Evolutionary conservation across 495 filamentous ascomycete genomes (phyloP), one percentile per base, ranked within the genome.

Genomic region (Talaromyces proteolyticus): DNA sequence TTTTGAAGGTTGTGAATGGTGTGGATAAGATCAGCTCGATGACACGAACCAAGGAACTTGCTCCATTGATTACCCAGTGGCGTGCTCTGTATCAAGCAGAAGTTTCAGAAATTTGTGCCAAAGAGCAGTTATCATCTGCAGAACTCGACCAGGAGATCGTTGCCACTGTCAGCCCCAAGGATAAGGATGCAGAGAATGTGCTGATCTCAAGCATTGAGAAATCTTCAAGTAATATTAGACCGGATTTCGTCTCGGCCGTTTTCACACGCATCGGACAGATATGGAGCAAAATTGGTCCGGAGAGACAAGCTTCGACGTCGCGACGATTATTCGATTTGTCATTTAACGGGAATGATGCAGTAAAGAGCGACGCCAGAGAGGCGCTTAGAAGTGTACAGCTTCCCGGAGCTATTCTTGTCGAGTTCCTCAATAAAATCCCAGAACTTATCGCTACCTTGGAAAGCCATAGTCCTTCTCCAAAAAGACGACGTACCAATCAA

Each of bases 401-500:
- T 21, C 75, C 88, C 2, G 87, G 88, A 1, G 66, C 79, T 17
- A 78, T 90, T 20, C 78, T 96, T 22, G 60, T 79, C 11, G 67
- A 76, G 22, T 87, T 91, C 57, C 57, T 94, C 2, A 76, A 86
- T 42, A 80, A 81, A 41, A 74, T 92, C 22, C 84, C 86, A 19
- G 76, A 78, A 20, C 78, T 82, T 22, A 52, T 74, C 38, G 73
- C 79, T 14, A 77, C 84, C 43, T 68, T 87, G 53, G 79, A 80
- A 38, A 77, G 84, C 52, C 70, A 81, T 40, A 78, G 81, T 14
- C 81, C 85, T 4, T 77, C 80, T 22, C 72, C 79, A 3, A 96
- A 95, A 70, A 77, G 88, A 16, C 80, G 88, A 60, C 79, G 89
- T 26, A 88, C 80, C 2, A 91, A 85, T 61, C 77, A 82, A 41